A percentile compares a stretch with the other conserved stretches of the same genome.
Evolutionary conservation across 768 basidiomycete species (phyloP).

Genomic region (Ephemerocybe angulata): DNA sequence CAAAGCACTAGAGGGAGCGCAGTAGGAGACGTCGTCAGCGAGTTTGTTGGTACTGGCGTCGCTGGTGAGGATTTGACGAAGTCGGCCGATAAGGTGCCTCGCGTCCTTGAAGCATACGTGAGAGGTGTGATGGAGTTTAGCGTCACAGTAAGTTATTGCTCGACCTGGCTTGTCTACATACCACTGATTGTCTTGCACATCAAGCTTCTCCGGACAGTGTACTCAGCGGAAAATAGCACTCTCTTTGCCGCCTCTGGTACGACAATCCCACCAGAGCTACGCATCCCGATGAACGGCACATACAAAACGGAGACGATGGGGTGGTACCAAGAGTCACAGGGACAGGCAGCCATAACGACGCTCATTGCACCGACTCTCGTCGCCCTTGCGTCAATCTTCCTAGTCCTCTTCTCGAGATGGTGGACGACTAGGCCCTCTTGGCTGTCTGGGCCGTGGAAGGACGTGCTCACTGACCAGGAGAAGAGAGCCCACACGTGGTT

Average conservation of each 20-base stretch:
- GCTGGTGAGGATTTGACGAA: too few relatives aligned
- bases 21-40: conserved; percentile 17
- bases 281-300: conserved; percentile 15
- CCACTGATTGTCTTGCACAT: background rate
- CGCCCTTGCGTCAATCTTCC: conserved; percentile 13
- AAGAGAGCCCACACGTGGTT: background rate
- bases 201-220: conserved; percentile 20
- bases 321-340: conserved; percentile 15
- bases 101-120: conserved; percentile 15
- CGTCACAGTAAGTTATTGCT: conserved; percentile 15
- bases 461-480: background rate
- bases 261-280: conserved; percentile 15
- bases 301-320: conserved; percentile 19
- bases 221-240: conserved; percentile 14
- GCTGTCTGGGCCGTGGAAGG: background rate
- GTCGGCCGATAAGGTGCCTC: too few relatives aligned
- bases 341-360: conserved; percentile 14
- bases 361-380: conserved; percentile 21
- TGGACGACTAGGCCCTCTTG: background rate
- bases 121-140: conserved; percentile 21
- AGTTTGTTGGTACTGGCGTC: conserved; percentile 16
- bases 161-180: background rate
- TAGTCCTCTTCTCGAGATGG: conserved; percentile 12
- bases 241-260: conserved; percentile 14
- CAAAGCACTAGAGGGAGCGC: conserved; percentile 17